Evolutionary conservation across 2,329 filamentous ascomycete genomes (phyloP).

Genomic region (Venturia asperata): DNA sequence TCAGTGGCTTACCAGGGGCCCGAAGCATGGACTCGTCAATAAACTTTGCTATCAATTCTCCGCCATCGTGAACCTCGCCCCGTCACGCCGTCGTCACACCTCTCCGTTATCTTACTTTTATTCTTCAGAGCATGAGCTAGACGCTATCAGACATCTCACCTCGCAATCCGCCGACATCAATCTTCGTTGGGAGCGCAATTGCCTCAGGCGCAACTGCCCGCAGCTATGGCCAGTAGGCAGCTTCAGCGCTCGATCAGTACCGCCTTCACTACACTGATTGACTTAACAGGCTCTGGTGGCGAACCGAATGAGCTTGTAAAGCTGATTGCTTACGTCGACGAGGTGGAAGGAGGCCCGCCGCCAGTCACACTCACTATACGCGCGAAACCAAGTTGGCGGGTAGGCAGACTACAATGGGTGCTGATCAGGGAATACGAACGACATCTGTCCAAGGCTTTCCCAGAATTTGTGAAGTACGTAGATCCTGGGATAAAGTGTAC

Average conservation of each 20-base stretch:
- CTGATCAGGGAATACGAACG: background rate
- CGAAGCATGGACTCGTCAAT: background rate
- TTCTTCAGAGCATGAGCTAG: background rate
- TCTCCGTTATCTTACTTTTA: too few relatives aligned
- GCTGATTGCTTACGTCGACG: background rate
- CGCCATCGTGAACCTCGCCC: background rate
- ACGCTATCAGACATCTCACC: background rate
- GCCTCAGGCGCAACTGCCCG: background rate
- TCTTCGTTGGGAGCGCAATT: background rate
- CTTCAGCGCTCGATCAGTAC: background rate
- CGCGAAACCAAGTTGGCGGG: background rate
- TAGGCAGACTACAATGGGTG: background rate
- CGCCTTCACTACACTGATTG: background rate
- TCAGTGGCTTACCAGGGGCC: background rate
- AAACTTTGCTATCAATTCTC: conserved; percentile 2
- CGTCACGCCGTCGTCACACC: too few relatives aligned
- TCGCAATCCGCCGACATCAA: background rate
- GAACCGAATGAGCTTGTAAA: background rate
- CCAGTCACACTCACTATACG: background rate
- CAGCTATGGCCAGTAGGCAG: conserved; percentile 2
- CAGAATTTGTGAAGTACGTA: background rate
- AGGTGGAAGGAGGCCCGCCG: background rate
- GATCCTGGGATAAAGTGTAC: background rate
- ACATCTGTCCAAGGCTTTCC: background rate
- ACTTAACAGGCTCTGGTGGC: background rate